Evolutionary conservation across 164 flowering plant genomes (phyloP).

Genomic region (Chloranthus sessilifolius): DNA sequence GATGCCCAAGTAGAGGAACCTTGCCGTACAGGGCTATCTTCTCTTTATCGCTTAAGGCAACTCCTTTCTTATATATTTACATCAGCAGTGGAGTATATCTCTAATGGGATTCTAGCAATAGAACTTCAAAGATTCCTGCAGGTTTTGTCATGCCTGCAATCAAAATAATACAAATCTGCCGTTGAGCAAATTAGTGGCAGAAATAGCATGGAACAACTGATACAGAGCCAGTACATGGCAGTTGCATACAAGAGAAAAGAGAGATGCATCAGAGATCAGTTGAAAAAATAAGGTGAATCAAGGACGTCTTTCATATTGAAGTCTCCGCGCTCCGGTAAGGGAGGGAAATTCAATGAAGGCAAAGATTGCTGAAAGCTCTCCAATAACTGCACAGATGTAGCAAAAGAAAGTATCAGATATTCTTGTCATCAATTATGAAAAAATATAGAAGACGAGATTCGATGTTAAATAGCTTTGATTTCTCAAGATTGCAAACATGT

Average conservation of each 20-base stretch:
- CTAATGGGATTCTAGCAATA: neutral
- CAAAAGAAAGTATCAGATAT: neutral
- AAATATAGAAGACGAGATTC: too few species aligned
- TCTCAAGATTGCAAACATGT: neutral
- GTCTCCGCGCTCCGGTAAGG: conserved; percentile 61
- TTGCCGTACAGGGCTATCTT: neutral
- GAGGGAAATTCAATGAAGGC: conserved; percentile 49
- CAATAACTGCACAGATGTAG: conserved; percentile 37
- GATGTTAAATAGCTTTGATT: neutral
- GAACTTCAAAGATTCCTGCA: neutral
- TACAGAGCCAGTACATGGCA: neutral
- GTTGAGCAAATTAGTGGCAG: neutral
- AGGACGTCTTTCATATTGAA: conserved; percentile 55
- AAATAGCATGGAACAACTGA: conserved; percentile 1
- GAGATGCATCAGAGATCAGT: neutral
- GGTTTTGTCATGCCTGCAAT: neutral
- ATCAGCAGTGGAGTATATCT: neutral
- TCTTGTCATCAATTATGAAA: too few species aligned
- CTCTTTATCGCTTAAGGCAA: neutral
- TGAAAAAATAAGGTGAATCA: conserved; percentile 49
- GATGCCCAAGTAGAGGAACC: neutral
- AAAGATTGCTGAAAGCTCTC: conserved; percentile 50
- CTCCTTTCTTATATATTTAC: conserved; percentile 5
- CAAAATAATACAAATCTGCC: conserved; percentile 13
- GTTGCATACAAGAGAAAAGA: neutral